These are phyloP conservation scores for Aspergillus hancockii DNA, from an alignment of 495 filamentous ascomycete species.

Conservation along the genomic window DNA sequence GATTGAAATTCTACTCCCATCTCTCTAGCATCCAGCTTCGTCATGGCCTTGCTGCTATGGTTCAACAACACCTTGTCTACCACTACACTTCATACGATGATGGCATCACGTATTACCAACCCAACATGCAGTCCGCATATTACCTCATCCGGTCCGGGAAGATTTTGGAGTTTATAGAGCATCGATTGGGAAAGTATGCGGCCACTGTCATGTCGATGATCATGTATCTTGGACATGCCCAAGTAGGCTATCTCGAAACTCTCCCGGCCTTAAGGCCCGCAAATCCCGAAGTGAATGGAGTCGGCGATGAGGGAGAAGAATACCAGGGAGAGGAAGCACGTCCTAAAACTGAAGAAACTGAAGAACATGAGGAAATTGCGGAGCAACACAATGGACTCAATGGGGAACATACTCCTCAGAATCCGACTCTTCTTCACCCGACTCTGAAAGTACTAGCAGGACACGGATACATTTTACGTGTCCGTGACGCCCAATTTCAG, in stretches of 20 bases:
- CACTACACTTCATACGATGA: constrained; percentile 66
- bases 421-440: constrained; percentile 39
- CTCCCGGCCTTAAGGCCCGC: constrained; percentile 37
- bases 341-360: constrained; percentile 11
- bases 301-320: constrained; percentile 25
- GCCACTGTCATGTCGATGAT: constrained; percentile 72
- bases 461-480: constrained; percentile 50
- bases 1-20: constrained; percentile 64
- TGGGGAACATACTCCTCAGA: constrained; percentile 24
- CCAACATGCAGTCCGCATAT: constrained; percentile 73
- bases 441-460: constrained; percentile 48
- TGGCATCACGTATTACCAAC: constrained; percentile 73
- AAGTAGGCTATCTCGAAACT: constrained; percentile 64
- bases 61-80: constrained; percentile 84
- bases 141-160: constrained; percentile 77
- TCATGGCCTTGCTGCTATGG: constrained; percentile 76
- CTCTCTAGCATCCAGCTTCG: constrained; percentile 69
- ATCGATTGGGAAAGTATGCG: constrained; percentile 67
- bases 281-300: constrained; percentile 30
- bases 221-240: constrained; percentile 73
- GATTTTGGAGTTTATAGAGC: constrained; percentile 73
- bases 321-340: constrained; percentile 32
- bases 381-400: constrained; percentile 22
- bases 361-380: constrained; percentile 32
- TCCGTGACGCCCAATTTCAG: constrained; percentile 52